A percentile compares a stretch with the other conserved stretches of the same genome.
Evolutionary conservation across 2,329 filamentous ascomycete genomes (phyloP).

Genomic region (Xylaria sp.): DNA sequence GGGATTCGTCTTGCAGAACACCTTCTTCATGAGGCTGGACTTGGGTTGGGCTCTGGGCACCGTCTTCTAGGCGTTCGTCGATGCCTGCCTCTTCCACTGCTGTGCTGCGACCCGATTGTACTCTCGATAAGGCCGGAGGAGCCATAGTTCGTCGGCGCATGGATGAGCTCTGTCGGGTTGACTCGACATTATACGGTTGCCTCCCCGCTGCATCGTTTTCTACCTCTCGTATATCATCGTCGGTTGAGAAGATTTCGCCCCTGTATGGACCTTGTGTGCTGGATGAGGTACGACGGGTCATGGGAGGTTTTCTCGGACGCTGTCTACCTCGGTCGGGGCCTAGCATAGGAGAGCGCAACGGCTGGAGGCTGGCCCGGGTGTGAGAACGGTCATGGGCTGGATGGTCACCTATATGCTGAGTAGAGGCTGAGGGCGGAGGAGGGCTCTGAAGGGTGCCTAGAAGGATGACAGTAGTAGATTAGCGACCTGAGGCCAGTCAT

Average conservation of each 20-base stretch:
- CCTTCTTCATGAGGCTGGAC: slow-evolving; percentile 54
- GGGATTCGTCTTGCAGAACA: slow-evolving; percentile 38
- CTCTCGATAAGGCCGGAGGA: slow-evolving; percentile 55
- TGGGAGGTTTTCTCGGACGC: slow-evolving; percentile 76
- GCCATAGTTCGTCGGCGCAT: slow-evolving; percentile 54
- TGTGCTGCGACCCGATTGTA: slow-evolving; percentile 55
- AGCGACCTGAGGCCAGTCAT: slow-evolving; percentile 31
- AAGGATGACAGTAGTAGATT: slow-evolving; percentile 42
- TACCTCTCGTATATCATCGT: slow-evolving; percentile 86
- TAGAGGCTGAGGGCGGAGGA: slow-evolving; percentile 44
- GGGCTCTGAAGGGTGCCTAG: slow-evolving; percentile 53
- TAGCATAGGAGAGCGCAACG: slow-evolving; percentile 59
- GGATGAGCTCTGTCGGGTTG: slow-evolving; percentile 49
- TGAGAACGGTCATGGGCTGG: slow-evolving; percentile 54
- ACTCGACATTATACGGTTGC: slow-evolving; percentile 48
- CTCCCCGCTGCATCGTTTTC: slow-evolving; percentile 70
- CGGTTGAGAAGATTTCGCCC: slow-evolving; percentile 88
- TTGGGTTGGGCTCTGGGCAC: slow-evolving; percentile 48
- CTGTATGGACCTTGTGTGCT: slow-evolving; percentile 77
- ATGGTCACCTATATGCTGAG: slow-evolving; percentile 52
- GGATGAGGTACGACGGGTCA: slow-evolving; percentile 80
- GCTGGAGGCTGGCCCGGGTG: slow-evolving; percentile 51
- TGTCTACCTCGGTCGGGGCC: slow-evolving; percentile 61
- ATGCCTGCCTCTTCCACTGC: slow-evolving; percentile 48
- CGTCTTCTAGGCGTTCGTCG: slow-evolving; percentile 48